A percentile compares a stretch with the other conserved stretches of the same genome.
phyloP scores from a whole-genome alignment of 148 eudicot species.

The Dysphania ambrosioides region DNA sequence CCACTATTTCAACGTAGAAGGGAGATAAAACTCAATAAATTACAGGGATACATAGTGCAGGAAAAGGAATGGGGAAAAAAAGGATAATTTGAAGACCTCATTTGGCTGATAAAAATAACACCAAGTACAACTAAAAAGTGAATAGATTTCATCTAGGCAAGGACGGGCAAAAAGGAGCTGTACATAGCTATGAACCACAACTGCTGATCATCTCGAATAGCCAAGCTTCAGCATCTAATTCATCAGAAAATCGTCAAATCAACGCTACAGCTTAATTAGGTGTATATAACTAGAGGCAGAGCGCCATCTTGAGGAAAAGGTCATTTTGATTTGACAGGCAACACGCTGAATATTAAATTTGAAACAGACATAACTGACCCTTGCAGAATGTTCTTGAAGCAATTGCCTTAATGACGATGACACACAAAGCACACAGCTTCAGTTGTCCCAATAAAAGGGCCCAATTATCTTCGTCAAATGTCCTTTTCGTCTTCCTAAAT shows the following conservation, averaged over 20 bases:
- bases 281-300: not conserved
- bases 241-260: not conserved
- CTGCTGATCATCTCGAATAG: too few species aligned
- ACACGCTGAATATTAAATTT: not conserved
- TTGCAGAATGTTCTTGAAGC: not conserved
- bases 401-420: not conserved
- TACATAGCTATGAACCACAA: not conserved
- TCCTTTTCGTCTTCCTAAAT: conserved; percentile 14
- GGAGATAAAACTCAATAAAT: not conserved
- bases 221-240: not conserved
- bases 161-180: not conserved
- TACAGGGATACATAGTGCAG: not conserved
- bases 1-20: not conserved
- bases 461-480: conserved; percentile 2
- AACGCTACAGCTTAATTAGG: not conserved
- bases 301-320: not conserved
- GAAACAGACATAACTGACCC: not conserved
- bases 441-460: not conserved
- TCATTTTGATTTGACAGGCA: conserved; percentile 7
- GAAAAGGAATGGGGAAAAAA: not conserved
- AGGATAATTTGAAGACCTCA: not conserved
- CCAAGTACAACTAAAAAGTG: not conserved
- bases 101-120: not conserved
- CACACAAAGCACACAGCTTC: conserved; percentile 1
- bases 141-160: not conserved